phyloP scores from a whole-genome alignment of 306 rosid genomes.

The Cicer chorassanicum region DNA sequence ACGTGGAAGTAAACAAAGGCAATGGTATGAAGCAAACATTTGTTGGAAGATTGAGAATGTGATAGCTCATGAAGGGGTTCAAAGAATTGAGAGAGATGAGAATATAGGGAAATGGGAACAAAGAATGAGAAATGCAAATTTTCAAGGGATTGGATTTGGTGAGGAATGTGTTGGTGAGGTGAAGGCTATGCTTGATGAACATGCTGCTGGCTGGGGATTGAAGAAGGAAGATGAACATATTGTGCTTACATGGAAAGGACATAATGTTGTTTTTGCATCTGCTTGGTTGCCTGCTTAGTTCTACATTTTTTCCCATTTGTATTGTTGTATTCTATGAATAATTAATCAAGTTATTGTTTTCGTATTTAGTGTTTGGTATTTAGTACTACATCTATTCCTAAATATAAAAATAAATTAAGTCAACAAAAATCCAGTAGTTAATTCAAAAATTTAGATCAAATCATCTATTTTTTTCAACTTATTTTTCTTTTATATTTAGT shows the following conservation, averaged over 20 bases:
- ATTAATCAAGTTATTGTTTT: slow-evolving; percentile 11
- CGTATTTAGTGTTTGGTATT: slow-evolving; percentile 21
- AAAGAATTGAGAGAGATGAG: slow-evolving; percentile 80
- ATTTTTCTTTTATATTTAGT: no score
- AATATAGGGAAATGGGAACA: slow-evolving; percentile 68
- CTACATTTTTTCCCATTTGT: neutral
- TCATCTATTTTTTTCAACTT: no score
- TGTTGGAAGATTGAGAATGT: slow-evolving; percentile 93
- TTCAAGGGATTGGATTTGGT: slow-evolving; percentile 60
- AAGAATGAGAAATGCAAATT: slow-evolving; percentile 66
- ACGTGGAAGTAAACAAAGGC: slow-evolving; percentile 74
- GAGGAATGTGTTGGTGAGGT: slow-evolving; percentile 78
- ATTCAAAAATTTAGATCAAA: no score
- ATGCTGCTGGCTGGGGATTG: slow-evolving; percentile 96
- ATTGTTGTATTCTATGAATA: slow-evolving; percentile 6
- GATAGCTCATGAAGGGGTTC: slow-evolving; percentile 77
- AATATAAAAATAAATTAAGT: no score
- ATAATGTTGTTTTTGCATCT: slow-evolving; percentile 87
- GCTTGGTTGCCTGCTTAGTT: slow-evolving; percentile 78
- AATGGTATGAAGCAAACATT: slow-evolving; percentile 86
- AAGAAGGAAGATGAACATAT: slow-evolving; percentile 84
- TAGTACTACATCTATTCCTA: no score
- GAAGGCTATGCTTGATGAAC: slow-evolving; percentile 85
- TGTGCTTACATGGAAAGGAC: slow-evolving; percentile 97
- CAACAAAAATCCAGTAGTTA: no score